Base-by-base conservation (phyloP, 192 early-diverging fungal genomes). In the Entomortierella chlamydospora region DNA sequence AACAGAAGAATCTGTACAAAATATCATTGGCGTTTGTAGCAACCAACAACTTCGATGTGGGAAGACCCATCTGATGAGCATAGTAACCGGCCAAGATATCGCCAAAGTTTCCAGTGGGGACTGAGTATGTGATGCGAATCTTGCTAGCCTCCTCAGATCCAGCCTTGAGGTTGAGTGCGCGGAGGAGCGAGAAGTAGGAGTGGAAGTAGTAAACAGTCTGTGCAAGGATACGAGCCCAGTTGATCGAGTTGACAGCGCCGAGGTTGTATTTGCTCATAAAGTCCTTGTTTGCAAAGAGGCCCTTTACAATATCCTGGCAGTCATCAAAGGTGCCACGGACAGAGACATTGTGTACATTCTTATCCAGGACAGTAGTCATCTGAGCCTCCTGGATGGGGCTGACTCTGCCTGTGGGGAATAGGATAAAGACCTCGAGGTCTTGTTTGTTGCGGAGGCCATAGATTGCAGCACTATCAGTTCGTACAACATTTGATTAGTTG, bases 21-120 rank as follows among this genome's bases (percentile, higher is more conserved):
- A 99, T 99, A 82, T 99, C 97, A 81, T 99, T 99, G 55, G 90
- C 90, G 83, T 99, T 99, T 31, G 98, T 99, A n/a, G 98, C 96
- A 49, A 97, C 88, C 18, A 94, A 77, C 47, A 99, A 87, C 41
- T 88, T 87, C 30, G 83, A 82, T 64, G 94, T 88, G 10, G 98
- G 98, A 23, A 99, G 90, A 26, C 97, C 97, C 93, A 99, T 93
- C 58, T 88, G 90, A 34, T 90, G 83, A 17, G 96, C 95, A 83
- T 93, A 98, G 83, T 91, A 96, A 10, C 97, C 98, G 12, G 98
- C 96, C 51, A 99, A 85, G 42, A 93, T 84, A 64, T 95, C 95
- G 61, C 98, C 98, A 92, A 99, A 99, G 87, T 99, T 99, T 25
- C 98, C 98, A 15, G 98, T 95, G 43, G 98, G 97, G 34, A 99